phyloP scores from a whole-genome alignment of 2,329 filamentous ascomycete species.

The Monosporascus cannonballus region DNA sequence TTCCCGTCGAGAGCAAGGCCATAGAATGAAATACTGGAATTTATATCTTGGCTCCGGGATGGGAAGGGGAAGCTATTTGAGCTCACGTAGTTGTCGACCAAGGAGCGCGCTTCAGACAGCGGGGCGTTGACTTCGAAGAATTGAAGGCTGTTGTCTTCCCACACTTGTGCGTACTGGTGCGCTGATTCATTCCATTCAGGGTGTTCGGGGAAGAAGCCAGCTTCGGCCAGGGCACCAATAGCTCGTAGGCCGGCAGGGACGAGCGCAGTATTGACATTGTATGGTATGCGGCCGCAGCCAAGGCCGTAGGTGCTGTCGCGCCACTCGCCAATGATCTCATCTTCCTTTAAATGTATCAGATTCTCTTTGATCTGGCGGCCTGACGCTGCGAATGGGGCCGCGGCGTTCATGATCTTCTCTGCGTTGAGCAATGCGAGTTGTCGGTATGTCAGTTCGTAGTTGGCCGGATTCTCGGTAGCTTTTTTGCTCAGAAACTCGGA shows the following conservation, averaged over 20 bases:
- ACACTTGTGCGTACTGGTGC: slow-evolving; percentile 47
- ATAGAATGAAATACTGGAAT: slow-evolving; percentile 43
- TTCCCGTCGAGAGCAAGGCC: slow-evolving; percentile 50
- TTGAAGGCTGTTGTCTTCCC: slow-evolving; percentile 53
- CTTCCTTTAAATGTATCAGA: slow-evolving; percentile 50
- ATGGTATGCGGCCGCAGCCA: slow-evolving; percentile 57
- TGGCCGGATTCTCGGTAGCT: slow-evolving; percentile 43
- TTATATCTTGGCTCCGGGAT: slow-evolving; percentile 34
- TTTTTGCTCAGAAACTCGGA: slow-evolving; percentile 33
- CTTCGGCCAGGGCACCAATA: slow-evolving; percentile 44
- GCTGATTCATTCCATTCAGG: slow-evolving; percentile 40
- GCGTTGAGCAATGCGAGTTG: slow-evolving; percentile 46
- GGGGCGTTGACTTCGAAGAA: slow-evolving; percentile 50
- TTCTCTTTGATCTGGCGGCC: slow-evolving; percentile 40
- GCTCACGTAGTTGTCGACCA: slow-evolving; percentile 43
- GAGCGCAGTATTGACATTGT: slow-evolving; percentile 58
- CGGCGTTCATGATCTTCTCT: slow-evolving; percentile 51
- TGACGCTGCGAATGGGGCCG: slow-evolving; percentile 46
- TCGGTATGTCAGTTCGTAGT: slow-evolving; percentile 46
- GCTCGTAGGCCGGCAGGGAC: slow-evolving; percentile 55
- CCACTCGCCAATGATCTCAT: slow-evolving; percentile 55
- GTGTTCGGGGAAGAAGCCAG: slow-evolving; percentile 44
- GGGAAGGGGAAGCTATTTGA: slow-evolving; percentile 38
- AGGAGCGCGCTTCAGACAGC: slow-evolving; percentile 33
- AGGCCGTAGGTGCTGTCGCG: slow-evolving; percentile 55